Conservation (phyloP, 1,139 yeast genomes). For the Yamadazyma conglobata region DNA sequence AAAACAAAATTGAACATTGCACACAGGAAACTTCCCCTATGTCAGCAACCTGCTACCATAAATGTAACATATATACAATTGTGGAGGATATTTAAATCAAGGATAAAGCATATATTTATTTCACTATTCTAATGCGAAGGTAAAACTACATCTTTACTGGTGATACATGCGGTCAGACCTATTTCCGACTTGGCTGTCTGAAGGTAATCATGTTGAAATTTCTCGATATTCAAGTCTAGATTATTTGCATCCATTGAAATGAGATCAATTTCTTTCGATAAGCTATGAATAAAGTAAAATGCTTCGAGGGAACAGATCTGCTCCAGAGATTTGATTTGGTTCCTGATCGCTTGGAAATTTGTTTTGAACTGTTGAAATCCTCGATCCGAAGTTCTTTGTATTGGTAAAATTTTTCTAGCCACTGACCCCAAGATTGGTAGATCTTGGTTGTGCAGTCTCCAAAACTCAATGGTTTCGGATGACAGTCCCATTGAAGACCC, state of each 20-base stretch:
- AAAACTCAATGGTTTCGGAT: slow-evolving; percentile 16
- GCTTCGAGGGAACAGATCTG: slow-evolving; percentile 17
- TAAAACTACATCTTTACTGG: slow-evolving; percentile 6
- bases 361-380: slow-evolving; percentile 16
- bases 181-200: background rate
- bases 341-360: slow-evolving; percentile 8
- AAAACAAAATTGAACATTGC: no score
- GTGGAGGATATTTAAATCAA: no score
- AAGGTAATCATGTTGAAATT: slow-evolving; percentile 11
- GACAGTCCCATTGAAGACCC: slow-evolving; percentile 6
- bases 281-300: slow-evolving; percentile 19
- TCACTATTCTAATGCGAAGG: no score
- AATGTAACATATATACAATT: no score
- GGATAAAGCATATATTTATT: no score
- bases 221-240: slow-evolving; percentile 18
- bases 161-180: background rate
- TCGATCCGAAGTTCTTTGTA: slow-evolving; percentile 18
- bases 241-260: slow-evolving; percentile 18
- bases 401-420: slow-evolving; percentile 17
- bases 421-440: slow-evolving; percentile 17
- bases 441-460: slow-evolving; percentile 17
- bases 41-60: no score
- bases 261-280: slow-evolving; percentile 20
- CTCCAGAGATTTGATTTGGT: slow-evolving; percentile 8
- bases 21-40: no score